These are phyloP conservation scores for Euryodendron excelsum DNA, from an alignment of 148 eudicot species.

Conservation along the genomic window DNA sequence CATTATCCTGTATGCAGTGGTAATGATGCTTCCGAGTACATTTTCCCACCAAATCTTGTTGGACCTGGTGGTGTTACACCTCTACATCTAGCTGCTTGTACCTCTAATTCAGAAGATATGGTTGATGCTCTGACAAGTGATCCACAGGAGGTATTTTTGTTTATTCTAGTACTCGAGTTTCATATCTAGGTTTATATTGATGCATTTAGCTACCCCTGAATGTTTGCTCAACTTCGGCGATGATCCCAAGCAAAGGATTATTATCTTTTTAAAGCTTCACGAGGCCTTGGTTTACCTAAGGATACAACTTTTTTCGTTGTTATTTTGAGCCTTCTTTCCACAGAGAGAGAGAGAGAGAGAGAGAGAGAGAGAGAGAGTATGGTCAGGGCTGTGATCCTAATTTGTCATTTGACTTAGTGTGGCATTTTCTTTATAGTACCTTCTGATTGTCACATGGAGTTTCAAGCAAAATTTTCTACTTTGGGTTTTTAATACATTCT, in stretches of 20 bases:
- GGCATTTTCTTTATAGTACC: background rate
- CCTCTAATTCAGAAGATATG: conserved; percentile 50
- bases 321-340: background rate
- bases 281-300: background rate
- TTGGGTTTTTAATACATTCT: background rate
- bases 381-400: background rate
- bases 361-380: background rate
- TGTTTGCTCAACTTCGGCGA: background rate
- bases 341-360: background rate
- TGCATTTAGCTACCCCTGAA: background rate
- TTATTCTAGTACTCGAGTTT: background rate
- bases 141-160: conserved; percentile 57
- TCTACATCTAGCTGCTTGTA: conserved; percentile 79
- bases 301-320: background rate
- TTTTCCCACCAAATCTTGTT: conserved; percentile 59
- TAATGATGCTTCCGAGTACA: conserved; percentile 33
- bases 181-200: background rate
- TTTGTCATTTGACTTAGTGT: background rate
- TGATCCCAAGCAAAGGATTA: background rate
- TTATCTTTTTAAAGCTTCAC: background rate
- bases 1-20: conserved; percentile 40
- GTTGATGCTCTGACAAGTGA: conserved; percentile 70
- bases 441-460: background rate
- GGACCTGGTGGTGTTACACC: conserved; percentile 91
- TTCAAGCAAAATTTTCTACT: background rate